Conservation (phyloP, 1,284 basidiomycete species). For the Cutaneotrichosporon sp. region DNA sequence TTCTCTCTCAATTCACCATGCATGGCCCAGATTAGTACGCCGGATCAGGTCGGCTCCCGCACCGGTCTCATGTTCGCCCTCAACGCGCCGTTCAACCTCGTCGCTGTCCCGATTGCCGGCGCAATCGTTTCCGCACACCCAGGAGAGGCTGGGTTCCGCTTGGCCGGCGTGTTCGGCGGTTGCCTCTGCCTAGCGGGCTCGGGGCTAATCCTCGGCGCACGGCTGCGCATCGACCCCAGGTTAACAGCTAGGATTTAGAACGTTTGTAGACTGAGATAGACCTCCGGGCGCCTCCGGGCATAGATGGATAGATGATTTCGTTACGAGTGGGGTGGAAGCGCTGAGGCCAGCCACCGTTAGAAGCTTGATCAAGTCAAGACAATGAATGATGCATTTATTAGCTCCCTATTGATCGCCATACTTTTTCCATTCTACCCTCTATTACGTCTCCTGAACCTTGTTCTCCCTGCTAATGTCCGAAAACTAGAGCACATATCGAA, state of each 20-base stretch:
- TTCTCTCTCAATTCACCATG: conserved; percentile 34
- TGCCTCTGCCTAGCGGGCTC: background rate
- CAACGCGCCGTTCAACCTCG: conserved; percentile 36
- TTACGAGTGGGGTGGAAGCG: no score
- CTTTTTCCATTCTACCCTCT: background rate
- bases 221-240: conserved; percentile 1
- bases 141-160: background rate
- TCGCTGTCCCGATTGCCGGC: conserved; percentile 47
- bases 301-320: background rate
- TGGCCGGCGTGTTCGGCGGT: conserved; percentile 1
- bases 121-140: conserved; percentile 32
- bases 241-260: background rate
- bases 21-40: conserved; percentile 29
- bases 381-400: no score
- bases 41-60: conserved; percentile 33
- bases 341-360: no score
- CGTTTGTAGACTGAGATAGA: background rate
- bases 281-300: background rate
- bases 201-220: background rate
- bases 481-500: background rate
- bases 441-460: background rate
- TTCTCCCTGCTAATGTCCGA: no score
- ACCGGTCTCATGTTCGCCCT: conserved; percentile 32
- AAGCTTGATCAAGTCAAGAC: no score
- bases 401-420: background rate